Base-by-base conservation (phyloP, 2,329 filamentous ascomycete genomes). In the Colletotrichum sp. region DNA sequence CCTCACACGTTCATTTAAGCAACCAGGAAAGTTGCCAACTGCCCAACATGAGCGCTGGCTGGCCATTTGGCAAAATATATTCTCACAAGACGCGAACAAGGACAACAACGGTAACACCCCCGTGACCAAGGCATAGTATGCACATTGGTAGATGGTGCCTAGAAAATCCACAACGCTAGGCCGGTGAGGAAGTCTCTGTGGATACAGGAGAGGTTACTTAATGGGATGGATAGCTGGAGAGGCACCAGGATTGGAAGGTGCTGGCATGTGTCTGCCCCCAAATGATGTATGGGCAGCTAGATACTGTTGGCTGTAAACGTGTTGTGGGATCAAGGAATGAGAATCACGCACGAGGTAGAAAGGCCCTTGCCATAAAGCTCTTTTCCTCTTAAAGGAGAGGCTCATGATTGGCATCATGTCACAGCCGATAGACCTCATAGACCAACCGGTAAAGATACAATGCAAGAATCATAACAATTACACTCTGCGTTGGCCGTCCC, bases 31-130 rank as follows among this genome's bases (percentile, higher is more conserved):
- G 78, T 81, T 91, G 32, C 89, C 89, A 9, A 92, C 93, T 0
- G 86, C 90, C 28, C 92, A 94, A 80, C 93, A 95, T 79, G 90
- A 92, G 82, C 91, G 91, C 79, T 95, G 94, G 94, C 86, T 96
- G 66, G 92, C 94, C 69, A 87, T 94, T 30, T 96, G 93, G 93
- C 92, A 95, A 83, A 88, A 88, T 69, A 89, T 96, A 7, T 95
- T 95, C 79, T 86, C 88, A 18, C 88, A 90, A 77, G 89, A 90
- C n/a, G 83, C 85, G 72, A 81, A 81, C 34, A 82, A 84, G 26
- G 81, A 84, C 58, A 82, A 80, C 32, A 82, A 80, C 28, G 75
- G 78, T 12, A 70, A 80, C 13, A 78, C 80, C 3, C 78, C 77
- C 52, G 65, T 80, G 36, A 78, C 74, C 71, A 84, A 84, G 77